Evolutionary conservation across 345 rosid species (phyloP).

Genomic region (Excoecaria cochinchinensis): DNA sequence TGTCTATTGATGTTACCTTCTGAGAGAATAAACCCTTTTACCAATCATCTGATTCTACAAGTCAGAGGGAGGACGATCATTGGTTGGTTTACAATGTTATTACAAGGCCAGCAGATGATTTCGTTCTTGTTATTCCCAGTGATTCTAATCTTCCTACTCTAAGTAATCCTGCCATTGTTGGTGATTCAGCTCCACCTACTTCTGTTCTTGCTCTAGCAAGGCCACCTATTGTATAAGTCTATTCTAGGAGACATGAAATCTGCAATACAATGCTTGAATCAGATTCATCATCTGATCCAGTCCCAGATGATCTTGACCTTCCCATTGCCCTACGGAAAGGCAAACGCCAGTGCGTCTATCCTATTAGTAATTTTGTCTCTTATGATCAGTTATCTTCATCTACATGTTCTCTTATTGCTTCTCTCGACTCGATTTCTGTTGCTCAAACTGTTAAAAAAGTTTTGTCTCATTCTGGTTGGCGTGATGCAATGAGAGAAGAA

Average conservation of each 20-base stretch:
- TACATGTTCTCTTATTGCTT: too few relatives aligned
- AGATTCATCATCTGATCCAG: neutral
- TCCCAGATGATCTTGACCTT: neutral
- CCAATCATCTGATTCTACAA: too few relatives aligned
- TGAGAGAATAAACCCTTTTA: too few relatives aligned
- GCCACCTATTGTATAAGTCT: neutral
- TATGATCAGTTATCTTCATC: neutral
- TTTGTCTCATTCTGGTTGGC: neutral
- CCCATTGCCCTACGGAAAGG: neutral
- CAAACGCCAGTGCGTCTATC: neutral
- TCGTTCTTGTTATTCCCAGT: too few relatives aligned
- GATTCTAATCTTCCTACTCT: too few relatives aligned
- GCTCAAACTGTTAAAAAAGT: neutral
- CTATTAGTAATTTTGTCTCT: neutral
- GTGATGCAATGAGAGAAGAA: neutral
- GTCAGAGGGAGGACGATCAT: neutral
- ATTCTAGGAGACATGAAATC: neutral
- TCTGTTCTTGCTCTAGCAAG: neutral
- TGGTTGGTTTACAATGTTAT: neutral
- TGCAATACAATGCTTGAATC: too few relatives aligned
- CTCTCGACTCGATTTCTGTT: neutral
- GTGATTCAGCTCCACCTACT: too few relatives aligned
- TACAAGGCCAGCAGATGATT: too few relatives aligned
- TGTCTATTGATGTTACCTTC: neutral
- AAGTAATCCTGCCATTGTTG: too few relatives aligned